A percentile compares a stretch with the other conserved stretches of the same genome.
phyloP scores from a whole-genome alignment of 2,329 filamentous ascomycete genomes.

The Monosporascus sp. region DNA sequence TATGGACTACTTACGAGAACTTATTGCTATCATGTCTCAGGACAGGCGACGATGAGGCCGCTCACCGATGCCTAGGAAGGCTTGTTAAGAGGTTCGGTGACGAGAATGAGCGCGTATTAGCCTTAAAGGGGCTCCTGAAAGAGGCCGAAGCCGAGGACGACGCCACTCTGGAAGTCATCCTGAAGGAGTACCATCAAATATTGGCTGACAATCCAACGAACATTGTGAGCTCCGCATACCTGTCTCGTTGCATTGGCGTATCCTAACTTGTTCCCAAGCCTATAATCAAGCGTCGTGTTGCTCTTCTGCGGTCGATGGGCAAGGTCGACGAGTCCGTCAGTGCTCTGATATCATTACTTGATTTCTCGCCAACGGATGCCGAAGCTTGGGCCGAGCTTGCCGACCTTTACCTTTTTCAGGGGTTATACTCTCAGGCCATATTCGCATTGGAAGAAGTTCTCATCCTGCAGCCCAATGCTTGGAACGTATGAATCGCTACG shows the following conservation, averaged over 20 bases:
- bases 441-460: slow-evolving; percentile 89
- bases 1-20: slow-evolving; percentile 85
- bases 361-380: slow-evolving; percentile 80
- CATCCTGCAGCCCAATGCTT: slow-evolving; percentile 81
- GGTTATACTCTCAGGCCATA: slow-evolving; percentile 75
- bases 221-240: slow-evolving; percentile 52
- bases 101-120: slow-evolving; percentile 81
- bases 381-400: slow-evolving; percentile 92
- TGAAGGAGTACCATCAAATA: slow-evolving; percentile 73
- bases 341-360: slow-evolving; percentile 68
- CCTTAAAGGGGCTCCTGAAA: slow-evolving; percentile 73
- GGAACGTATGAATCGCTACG: slow-evolving; percentile 66
- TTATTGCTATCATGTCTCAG: slow-evolving; percentile 78
- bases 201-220: slow-evolving; percentile 71
- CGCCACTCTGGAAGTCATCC: slow-evolving; percentile 60
- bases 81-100: slow-evolving; percentile 76
- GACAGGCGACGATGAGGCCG: slow-evolving; percentile 75
- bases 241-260: slow-evolving; percentile 2
- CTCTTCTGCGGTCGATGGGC: slow-evolving; percentile 70
- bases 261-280: slow-evolving; percentile 45
- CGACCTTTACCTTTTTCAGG: slow-evolving; percentile 78
- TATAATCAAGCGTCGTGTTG: slow-evolving; percentile 77
- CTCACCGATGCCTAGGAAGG: slow-evolving; percentile 68
- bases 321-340: slow-evolving; percentile 67
- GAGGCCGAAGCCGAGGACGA: slow-evolving; percentile 72